phyloP scores from a whole-genome alignment of 139 green algal genomes.

The Haematococcus sp. region DNA sequence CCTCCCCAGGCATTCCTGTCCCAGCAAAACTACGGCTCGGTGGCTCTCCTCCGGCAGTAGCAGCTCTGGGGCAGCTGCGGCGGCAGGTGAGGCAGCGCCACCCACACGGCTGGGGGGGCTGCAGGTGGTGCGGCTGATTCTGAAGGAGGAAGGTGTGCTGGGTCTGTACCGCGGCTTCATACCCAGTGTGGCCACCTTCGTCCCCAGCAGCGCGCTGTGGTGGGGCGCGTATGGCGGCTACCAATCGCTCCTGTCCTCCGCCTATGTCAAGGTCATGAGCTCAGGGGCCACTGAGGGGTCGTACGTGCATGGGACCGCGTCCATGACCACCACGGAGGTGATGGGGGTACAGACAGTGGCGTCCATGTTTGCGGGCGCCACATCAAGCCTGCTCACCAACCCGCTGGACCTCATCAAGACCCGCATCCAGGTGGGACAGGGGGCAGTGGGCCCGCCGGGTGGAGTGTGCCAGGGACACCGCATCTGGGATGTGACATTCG shows the following conservation, averaged over 20 bases:
- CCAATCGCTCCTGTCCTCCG: neutral
- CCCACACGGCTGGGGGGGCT: constrained; percentile 41
- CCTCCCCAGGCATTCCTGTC: too few species aligned
- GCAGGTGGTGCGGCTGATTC: constrained; percentile 70
- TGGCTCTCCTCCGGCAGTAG: too few species aligned
- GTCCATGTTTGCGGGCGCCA: constrained; percentile 64
- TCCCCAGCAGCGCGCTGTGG: constrained; percentile 64
- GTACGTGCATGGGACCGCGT: constrained; percentile 4
- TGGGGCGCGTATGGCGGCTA: constrained; percentile 59
- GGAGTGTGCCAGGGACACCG: neutral
- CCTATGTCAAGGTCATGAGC: neutral
- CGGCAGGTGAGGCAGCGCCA: neutral
- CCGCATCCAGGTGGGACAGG: constrained; percentile 56
- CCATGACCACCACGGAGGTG: constrained; percentile 35
- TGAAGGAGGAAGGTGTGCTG: constrained; percentile 74
- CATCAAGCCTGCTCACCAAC: constrained; percentile 66
- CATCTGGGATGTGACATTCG: neutral
- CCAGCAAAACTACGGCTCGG: too few species aligned
- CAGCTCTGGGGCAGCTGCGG: too few species aligned
- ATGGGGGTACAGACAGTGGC: constrained; percentile 66
- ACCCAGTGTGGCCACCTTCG: constrained; percentile 79
- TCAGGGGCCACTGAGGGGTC: neutral
- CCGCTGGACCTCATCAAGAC: constrained; percentile 86
- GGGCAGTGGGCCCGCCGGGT: neutral
- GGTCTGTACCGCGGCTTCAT: constrained; percentile 89